Evolutionary conservation across 2,329 filamentous ascomycete species (phyloP).

Genomic region (Lachnellula cervina): DNA sequence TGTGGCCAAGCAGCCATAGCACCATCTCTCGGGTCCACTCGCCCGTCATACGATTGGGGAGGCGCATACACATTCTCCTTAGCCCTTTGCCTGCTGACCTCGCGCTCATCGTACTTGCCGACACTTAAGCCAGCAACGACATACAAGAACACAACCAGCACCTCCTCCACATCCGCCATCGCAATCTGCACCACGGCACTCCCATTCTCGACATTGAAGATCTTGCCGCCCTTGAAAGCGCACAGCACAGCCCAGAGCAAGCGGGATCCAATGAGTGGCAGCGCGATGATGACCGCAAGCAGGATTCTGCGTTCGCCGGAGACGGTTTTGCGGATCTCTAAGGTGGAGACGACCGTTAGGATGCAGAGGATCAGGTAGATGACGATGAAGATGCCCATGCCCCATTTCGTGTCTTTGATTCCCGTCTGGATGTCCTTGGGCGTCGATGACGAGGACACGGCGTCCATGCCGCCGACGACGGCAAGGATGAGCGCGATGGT

Average conservation of each 20-base stretch:
- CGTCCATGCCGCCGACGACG: conserved; percentile 27
- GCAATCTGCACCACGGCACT: conserved; percentile 24
- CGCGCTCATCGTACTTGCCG: neutral
- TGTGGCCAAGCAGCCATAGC: neutral
- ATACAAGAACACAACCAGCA: conserved; percentile 20
- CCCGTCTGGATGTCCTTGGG: conserved; percentile 17
- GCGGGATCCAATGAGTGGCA: conserved; percentile 31
- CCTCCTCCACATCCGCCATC: conserved; percentile 29
- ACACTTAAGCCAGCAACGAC: conserved; percentile 6
- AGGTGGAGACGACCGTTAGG: conserved; percentile 21
- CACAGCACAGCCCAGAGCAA: conserved; percentile 31
- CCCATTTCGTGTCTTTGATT: conserved; percentile 22
- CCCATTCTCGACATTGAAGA: conserved; percentile 12
- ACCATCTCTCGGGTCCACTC: neutral
- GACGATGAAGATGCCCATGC: conserved; percentile 28
- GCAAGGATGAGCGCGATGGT: conserved; percentile 28
- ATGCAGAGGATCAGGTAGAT: conserved; percentile 23
- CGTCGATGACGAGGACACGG: conserved; percentile 9
- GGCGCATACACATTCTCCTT: neutral
- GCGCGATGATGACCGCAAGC: conserved; percentile 25
- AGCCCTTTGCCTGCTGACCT: neutral
- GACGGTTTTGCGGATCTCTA: conserved; percentile 23
- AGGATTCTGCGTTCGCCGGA: conserved; percentile 29
- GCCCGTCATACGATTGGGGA: neutral
- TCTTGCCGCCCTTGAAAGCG: conserved; percentile 18